Conservation (phyloP, 1,284 basidiomycete genomes). For the Hemileia vastatrix region DNA sequence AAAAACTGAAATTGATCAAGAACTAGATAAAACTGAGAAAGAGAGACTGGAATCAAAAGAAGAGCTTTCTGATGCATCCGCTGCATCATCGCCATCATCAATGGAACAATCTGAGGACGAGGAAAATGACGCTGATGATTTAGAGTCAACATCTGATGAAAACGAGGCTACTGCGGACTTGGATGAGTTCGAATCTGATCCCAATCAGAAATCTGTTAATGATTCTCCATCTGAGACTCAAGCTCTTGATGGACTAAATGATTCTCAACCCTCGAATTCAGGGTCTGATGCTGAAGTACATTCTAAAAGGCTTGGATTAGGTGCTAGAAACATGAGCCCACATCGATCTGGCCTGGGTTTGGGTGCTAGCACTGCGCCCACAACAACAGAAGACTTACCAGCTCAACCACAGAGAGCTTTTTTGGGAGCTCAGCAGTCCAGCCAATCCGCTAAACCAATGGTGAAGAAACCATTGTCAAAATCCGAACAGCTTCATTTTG, state of each 20-base stretch:
- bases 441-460: constrained; percentile 49
- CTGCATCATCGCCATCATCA: too few relatives aligned
- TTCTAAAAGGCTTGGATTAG: constrained; percentile 12
- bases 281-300: constrained; percentile 7
- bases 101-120: too few relatives aligned
- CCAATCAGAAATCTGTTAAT: too few relatives aligned
- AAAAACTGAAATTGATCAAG: background rate
- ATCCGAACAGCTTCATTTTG: constrained; percentile 65
- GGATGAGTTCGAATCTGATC: constrained; percentile 46
- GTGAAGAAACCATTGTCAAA: constrained; percentile 52
- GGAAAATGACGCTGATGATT: constrained; percentile 38
- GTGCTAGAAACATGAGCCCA: constrained; percentile 22
- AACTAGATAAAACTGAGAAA: background rate
- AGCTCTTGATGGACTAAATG: too few relatives aligned
- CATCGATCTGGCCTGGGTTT: constrained; percentile 14
- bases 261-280: too few relatives aligned
- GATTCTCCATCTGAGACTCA: too few relatives aligned
- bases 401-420: constrained; percentile 46
- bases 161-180: constrained; percentile 42
- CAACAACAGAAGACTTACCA: constrained; percentile 17
- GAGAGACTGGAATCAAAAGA: constrained; percentile 1
- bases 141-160: constrained; percentile 29
- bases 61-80: background rate
- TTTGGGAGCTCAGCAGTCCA: constrained; percentile 47
- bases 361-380: constrained; percentile 24